Base-by-base conservation (phyloP, 768 basidiomycete species). In the Boletus sp. region DNA sequence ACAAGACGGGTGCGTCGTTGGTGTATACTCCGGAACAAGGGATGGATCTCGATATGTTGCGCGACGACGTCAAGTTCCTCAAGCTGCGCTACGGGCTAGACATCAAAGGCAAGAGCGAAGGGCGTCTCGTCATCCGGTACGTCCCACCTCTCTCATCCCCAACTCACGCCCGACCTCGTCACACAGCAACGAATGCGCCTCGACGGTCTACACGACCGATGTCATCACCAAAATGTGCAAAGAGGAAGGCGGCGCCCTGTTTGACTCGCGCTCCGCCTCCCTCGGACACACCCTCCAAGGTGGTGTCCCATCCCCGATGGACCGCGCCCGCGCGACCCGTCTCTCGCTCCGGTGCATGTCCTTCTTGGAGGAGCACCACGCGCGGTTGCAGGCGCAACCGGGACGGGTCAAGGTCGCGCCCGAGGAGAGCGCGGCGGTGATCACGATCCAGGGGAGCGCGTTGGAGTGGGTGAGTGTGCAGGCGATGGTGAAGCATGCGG, bases 281-380 rank as follows among this genome's bases (percentile, higher is more conserved):
- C 84, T 99, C 18, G 97, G 97, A 15, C 97, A 99, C 76, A 98
- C 95, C 5, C 77, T 99, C 3, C 97, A 99, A 67, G 97, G 97
- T 8, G 94, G 94, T 3, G 86, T 93, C 17, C 97, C 97, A 5
- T 97, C 96, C 1, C 97, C 97, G 0, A 81, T 92, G 64, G 97
- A 98, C 75, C 91, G 96, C 50, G 86, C 89, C 0, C 90, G 93
- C 29, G 97, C 93, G 4, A 87, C 90, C 7, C 89, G 97, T 33
- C 82, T 98, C 44, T 86, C 96, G 8, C 78, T 96, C 59, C 88
- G 92, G 64, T 96, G 92, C 76, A 94, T 99, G 92, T 77, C 85
- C 35, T 98, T 97, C 83, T 80, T 98, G 57, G 97, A 98, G 74
- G 70, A 82, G 50, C 86, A 96, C 61, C 89, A 92, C 69, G 76